Percentiles rank a stretch among this genome's conserved stretches.
Evolutionary conservation across 2,329 filamentous ascomycete species (phyloP).

Genomic region (Cladorrhinum sp.): DNA sequence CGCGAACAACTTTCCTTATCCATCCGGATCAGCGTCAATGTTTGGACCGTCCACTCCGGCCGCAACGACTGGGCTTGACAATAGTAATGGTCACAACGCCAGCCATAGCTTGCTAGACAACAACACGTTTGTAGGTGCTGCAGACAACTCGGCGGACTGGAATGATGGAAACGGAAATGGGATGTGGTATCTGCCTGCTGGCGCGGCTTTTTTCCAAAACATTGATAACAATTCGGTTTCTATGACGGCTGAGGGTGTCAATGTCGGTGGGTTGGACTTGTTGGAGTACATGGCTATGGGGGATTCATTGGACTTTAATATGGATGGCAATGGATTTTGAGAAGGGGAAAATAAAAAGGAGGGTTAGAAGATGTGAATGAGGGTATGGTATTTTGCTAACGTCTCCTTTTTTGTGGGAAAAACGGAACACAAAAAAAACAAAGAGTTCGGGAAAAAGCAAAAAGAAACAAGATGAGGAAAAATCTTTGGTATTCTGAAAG

Average conservation of each 20-base stretch:
- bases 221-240: slow-evolving; percentile 58
- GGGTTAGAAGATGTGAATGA: neutral
- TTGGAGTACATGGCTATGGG: slow-evolving; percentile 68
- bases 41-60: slow-evolving; percentile 51
- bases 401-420: neutral
- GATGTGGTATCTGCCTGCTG: slow-evolving; percentile 66
- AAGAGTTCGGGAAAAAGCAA: neutral
- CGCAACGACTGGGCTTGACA: slow-evolving; percentile 29
- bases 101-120: slow-evolving; percentile 7
- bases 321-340: slow-evolving; percentile 25
- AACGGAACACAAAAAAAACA: neutral
- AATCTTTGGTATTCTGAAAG: neutral
- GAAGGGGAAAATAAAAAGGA: neutral
- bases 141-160: slow-evolving; percentile 46
- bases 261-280: slow-evolving; percentile 63
- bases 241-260: slow-evolving; percentile 66
- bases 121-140: slow-evolving; percentile 40
- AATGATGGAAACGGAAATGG: slow-evolving; percentile 52
- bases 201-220: slow-evolving; percentile 63
- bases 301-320: slow-evolving; percentile 35
- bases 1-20: slow-evolving; percentile 53
- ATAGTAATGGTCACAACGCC: slow-evolving; percentile 3
- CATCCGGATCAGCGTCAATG: slow-evolving; percentile 43
- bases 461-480: neutral
- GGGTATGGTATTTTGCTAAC: neutral